Conservation (phyloP, 495 filamentous ascomycete genomes). For the Haplographium delicatum region DNA sequence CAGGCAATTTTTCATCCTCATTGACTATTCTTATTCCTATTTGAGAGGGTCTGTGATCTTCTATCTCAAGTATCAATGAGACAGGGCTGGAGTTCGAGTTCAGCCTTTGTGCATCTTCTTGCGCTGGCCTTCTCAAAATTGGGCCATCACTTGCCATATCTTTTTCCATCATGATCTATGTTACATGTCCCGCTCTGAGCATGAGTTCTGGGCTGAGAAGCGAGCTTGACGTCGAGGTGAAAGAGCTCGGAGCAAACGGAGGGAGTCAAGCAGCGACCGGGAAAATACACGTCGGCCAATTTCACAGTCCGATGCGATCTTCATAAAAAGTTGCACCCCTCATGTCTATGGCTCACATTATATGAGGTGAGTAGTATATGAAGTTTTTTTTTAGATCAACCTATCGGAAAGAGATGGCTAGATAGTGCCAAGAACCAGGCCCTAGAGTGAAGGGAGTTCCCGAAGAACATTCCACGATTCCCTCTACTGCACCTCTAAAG, state of each 20-base stretch:
- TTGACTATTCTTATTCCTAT: neutral
- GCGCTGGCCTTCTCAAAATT: neutral
- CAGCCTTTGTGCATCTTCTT: neutral
- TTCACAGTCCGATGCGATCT: neutral
- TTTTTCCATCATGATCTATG: neutral
- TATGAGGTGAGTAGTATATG: neutral
- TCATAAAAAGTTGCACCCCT: neutral
- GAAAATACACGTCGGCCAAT: neutral
- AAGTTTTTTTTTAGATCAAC: too few species aligned
- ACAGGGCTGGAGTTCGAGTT: neutral
- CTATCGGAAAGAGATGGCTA: too few species aligned
- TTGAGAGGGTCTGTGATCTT: neutral
- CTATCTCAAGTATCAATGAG: neutral
- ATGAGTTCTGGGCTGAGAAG: too few species aligned
- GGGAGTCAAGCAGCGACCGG: neutral
- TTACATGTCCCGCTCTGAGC: neutral
- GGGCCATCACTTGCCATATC: neutral
- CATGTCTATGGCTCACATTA: neutral
- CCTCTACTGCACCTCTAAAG: too few species aligned
- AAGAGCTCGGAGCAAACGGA: neutral
- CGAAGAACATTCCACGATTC: too few species aligned
- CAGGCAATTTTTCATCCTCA: neutral
- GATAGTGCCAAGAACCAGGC: too few species aligned
- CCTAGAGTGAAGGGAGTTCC: too few species aligned
- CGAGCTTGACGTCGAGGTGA: neutral